Conservation (phyloP, 2,329 filamentous ascomycete species). For the Pseudomassariella vexata region DNA sequence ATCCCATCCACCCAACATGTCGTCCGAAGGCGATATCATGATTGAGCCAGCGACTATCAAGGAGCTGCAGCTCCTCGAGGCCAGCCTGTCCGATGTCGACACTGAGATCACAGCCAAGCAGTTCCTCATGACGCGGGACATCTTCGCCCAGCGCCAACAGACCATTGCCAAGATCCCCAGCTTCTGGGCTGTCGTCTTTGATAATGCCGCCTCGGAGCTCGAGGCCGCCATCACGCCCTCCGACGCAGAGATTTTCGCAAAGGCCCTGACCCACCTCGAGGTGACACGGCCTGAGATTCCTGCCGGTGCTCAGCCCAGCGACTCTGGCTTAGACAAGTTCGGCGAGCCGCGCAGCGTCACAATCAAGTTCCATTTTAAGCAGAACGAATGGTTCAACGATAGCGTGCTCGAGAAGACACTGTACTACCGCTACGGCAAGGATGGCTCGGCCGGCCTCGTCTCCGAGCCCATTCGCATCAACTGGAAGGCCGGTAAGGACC, state of each 20-base stretch:
- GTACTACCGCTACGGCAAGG: slow-evolving; percentile 54
- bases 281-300: slow-evolving; percentile 39
- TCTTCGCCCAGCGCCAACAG: slow-evolving; percentile 53
- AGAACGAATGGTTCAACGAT: slow-evolving; percentile 59
- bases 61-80: slow-evolving; percentile 25
- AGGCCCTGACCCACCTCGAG: slow-evolving; percentile 48
- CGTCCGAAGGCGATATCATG: slow-evolving; percentile 18
- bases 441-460: slow-evolving; percentile 55
- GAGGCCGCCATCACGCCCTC: slow-evolving; percentile 56
- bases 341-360: slow-evolving; percentile 60
- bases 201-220: slow-evolving; percentile 50
- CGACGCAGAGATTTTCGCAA: slow-evolving; percentile 53
- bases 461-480: slow-evolving; percentile 62
- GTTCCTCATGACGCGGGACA: slow-evolving; percentile 22
- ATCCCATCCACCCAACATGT: slow-evolving; percentile 12
- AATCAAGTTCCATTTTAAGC: slow-evolving; percentile 48
- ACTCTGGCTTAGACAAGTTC: slow-evolving; percentile 23
- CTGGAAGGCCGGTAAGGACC: slow-evolving; percentile 60
- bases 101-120: slow-evolving; percentile 25
- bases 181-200: slow-evolving; percentile 67
- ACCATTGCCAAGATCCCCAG: slow-evolving; percentile 53
- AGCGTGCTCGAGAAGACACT: slow-evolving; percentile 60
- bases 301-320: slow-evolving; percentile 21
- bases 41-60: slow-evolving; percentile 25
- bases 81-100: slow-evolving; percentile 24